These are phyloP conservation scores for Kodamaea fukazawae DNA, from an alignment of 805 yeast species.

Conservation along the genomic window DNA sequence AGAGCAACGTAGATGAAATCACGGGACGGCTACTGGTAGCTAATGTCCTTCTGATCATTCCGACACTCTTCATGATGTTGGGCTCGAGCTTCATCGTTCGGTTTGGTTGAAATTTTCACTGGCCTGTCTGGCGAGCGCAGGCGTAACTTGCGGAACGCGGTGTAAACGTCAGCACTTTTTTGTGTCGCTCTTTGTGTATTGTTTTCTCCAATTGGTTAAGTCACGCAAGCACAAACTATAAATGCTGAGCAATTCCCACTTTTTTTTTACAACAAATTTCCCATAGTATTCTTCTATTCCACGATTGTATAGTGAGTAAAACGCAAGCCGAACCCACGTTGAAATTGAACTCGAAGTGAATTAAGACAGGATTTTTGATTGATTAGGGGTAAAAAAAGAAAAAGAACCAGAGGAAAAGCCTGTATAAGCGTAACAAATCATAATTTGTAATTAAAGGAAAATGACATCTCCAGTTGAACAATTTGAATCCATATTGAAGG, in stretches of 20 bases:
- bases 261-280: background rate
- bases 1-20: conserved; percentile 51
- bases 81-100: too few species aligned
- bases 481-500: conserved; percentile 48
- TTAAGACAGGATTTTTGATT: too few species aligned
- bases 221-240: conserved; percentile 3
- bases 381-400: too few species aligned
- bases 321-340: too few species aligned
- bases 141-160: too few species aligned
- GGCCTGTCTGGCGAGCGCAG: too few species aligned
- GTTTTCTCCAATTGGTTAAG: background rate
- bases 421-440: background rate
- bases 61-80: conserved; percentile 8
- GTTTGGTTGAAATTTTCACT: too few species aligned
- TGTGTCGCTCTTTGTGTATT: too few species aligned
- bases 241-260: conserved; percentile 2
- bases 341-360: too few species aligned
- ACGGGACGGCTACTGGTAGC: conserved; percentile 8
- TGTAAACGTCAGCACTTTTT: too few species aligned
- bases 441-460: conserved; percentile 3
- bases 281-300: too few species aligned
- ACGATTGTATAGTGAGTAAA: too few species aligned
- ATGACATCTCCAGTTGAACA: conserved; percentile 43
- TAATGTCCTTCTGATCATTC: conserved; percentile 12
- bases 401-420: background rate